Evolutionary conservation across 2,329 filamentous ascomycete genomes (phyloP), one percentile per base, ranked within the genome.

Genomic region (Aspergillus hortae): DNA sequence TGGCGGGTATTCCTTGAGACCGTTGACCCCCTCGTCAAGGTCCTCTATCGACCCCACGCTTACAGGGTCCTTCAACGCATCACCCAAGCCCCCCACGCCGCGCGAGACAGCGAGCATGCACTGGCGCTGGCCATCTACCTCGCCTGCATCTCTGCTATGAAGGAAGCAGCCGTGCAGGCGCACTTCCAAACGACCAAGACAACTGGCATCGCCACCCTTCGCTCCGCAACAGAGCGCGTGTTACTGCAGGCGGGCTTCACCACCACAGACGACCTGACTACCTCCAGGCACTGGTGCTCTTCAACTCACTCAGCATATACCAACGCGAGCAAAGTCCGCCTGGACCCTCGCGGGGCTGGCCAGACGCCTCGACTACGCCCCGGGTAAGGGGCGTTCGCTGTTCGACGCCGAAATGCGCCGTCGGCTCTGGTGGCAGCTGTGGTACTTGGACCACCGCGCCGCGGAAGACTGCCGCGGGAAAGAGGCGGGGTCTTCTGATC

Each of bases 61-160:
- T 75, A 79, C 56, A 70, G 72, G 4, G 73, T 73, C 2, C 65
- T 83, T 17, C 38, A 19, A 11, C 38, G 19, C n/a, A 58, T 76
- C 21, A 68, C 74, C 21, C 70, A 77, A 46, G 19, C 38, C 6
- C 64, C 77, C 2, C 69, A 75, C 19, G 75, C 73, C 46, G 63
- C 80, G 6, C 65, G 69, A 19, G 78, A 75, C 56, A 74, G 75
- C 6, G 73, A 81, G 21, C 80, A 84, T 59, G 73, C 76, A 7
- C 65, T 84, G 17, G 65, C 84, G 9, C 84, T 84, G 58, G 71
- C 79, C 12, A 78, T 85, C 35, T 85, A 84, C 65, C 82, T 82
- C 54, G 75, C 74, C 4, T 76, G 78, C 0, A 71, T 80, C 1
- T 81, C 79, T 2, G 79, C 78, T 53, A 66, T 80, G 38, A 62